phyloP scores from a whole-genome alignment of 2,329 filamentous ascomycete species.

The Xylaria sp. region DNA sequence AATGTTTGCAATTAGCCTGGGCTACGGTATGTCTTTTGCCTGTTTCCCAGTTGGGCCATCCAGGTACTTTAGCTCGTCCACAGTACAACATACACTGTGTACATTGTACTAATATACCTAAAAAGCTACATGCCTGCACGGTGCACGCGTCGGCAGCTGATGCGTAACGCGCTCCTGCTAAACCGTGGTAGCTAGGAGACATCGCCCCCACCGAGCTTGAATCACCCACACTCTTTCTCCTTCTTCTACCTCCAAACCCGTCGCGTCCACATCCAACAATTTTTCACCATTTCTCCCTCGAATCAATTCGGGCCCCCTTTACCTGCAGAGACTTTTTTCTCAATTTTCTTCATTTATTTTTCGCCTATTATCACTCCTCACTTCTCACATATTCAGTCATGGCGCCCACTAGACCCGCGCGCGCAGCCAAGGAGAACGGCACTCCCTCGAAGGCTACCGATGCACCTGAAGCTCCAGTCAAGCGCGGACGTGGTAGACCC shows the following conservation, averaged over 20 bases:
- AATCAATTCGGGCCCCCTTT: slow-evolving; percentile 3
- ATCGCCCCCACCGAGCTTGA: background rate
- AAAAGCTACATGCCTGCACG: background rate
- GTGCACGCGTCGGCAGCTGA: slow-evolving; percentile 13
- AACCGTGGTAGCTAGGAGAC: background rate
- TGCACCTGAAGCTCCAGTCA: slow-evolving; percentile 43
- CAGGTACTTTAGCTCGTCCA: background rate
- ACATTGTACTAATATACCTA: background rate
- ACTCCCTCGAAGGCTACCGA: slow-evolving; percentile 36
- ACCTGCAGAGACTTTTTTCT: background rate
- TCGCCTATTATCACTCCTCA: background rate
- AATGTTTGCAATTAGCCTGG: background rate
- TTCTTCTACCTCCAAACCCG: slow-evolving; percentile 18
- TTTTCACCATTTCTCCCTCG: slow-evolving; percentile 5
- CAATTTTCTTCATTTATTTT: slow-evolving; percentile 3
- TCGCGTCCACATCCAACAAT: slow-evolving; percentile 18
- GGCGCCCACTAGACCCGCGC: slow-evolving; percentile 43
- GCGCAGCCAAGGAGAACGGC: slow-evolving; percentile 40
- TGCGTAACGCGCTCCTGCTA: slow-evolving; percentile 10
- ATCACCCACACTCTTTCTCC: slow-evolving; percentile 10
- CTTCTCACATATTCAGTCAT: slow-evolving; percentile 32
- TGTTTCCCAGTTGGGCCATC: background rate
- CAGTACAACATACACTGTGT: background rate
- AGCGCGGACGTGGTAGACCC: slow-evolving; percentile 53
- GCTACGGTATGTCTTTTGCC: background rate